Conservation (phyloP, 1,139 yeast genomes). For the Diutina catenulata region DNA sequence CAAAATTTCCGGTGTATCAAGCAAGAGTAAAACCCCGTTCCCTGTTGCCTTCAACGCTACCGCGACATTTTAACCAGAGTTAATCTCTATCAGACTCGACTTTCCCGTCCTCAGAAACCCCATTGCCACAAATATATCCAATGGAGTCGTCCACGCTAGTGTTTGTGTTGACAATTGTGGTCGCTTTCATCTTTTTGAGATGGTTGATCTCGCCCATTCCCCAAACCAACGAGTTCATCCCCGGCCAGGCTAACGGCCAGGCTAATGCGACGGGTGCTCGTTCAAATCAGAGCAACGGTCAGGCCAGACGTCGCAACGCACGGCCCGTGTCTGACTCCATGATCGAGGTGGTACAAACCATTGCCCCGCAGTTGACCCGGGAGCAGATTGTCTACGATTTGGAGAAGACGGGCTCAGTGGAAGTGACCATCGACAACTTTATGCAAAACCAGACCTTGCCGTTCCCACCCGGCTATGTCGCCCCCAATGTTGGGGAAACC, state of each 20-base stretch:
- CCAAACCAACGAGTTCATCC: conserved; percentile 13
- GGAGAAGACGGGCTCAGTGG: conserved; percentile 68
- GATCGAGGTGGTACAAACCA: conserved; percentile 77
- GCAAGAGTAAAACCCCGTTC: no score
- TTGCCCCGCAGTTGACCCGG: conserved; percentile 62
- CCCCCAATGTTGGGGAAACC: no score
- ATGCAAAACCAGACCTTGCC: conserved; percentile 58
- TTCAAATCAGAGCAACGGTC: no score
- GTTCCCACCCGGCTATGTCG: conserved; percentile 38
- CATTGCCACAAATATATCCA: no score
- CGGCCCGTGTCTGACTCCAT: conserved; percentile 65
- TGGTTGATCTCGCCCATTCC: conserved; percentile 52
- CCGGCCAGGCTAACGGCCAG: no score
- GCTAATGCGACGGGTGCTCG: no score
- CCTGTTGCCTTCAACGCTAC: no score
- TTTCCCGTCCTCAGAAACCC: no score
- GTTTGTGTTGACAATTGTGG: conserved; percentile 34
- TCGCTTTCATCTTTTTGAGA: conserved; percentile 45
- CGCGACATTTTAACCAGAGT: no score
- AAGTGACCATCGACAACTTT: conserved; percentile 61
- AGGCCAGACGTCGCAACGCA: conserved; percentile 4
- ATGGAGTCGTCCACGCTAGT: conserved; percentile 47
- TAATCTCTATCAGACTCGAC: no score
- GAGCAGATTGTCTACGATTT: conserved; percentile 62
- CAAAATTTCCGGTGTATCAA: no score